phyloP scores from a whole-genome alignment of 768 basidiomycete species.

The Artomyces pyxidatus region DNA sequence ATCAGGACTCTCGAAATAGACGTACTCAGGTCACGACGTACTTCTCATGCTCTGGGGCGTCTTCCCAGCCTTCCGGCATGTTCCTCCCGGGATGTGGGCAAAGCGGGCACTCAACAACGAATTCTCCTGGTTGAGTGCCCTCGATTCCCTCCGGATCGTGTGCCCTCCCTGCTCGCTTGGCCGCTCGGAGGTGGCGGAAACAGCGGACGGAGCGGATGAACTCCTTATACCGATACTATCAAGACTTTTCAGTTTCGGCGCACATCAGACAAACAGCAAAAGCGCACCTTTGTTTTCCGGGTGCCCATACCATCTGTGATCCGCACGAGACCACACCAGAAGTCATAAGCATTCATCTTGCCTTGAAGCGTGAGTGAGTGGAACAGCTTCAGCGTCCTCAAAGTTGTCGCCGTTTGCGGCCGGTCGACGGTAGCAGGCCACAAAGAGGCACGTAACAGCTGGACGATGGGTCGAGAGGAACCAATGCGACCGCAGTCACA shows the following conservation, averaged over 20 bases:
- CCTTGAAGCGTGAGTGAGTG: background rate
- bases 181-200: constrained; percentile 16
- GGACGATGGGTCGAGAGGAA: background rate
- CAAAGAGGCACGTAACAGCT: background rate
- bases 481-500: background rate
- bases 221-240: background rate
- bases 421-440: background rate
- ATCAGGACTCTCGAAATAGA: no score
- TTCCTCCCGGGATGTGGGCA: constrained; percentile 20
- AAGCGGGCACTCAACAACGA: constrained; percentile 18
- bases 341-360: background rate
- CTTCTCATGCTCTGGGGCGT: constrained; percentile 7
- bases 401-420: background rate
- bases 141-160: constrained; percentile 14
- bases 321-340: background rate
- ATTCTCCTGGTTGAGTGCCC: constrained; percentile 7
- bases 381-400: background rate
- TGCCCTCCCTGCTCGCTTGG: constrained; percentile 17
- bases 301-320: background rate
- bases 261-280: background rate
- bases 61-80: constrained; percentile 16
- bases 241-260: background rate
- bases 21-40: no score
- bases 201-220: constrained; percentile 13
- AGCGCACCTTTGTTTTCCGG: background rate